phyloP scores from a whole-genome alignment of 345 rosid genomes.

The Eucalyptus caleyi region DNA sequence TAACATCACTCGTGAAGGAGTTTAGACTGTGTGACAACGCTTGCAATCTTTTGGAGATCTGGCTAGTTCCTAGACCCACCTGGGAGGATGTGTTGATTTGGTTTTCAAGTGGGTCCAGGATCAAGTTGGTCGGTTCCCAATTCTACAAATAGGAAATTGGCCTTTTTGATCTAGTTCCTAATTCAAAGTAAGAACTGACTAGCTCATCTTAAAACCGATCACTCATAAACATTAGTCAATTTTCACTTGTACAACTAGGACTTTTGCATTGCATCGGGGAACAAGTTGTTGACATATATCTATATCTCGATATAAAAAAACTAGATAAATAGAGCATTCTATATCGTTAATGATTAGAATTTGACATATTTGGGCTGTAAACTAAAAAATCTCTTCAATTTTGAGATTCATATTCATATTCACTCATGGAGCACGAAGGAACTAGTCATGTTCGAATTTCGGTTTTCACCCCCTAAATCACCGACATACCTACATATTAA shows the following conservation, averaged over 20 bases:
- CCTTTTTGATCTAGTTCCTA: neutral
- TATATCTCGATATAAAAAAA: neutral
- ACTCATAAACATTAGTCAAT: neutral
- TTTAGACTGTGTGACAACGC: neutral
- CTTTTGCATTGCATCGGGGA: neutral
- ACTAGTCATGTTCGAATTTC: neutral
- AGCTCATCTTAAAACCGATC: neutral
- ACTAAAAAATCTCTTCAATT: neutral
- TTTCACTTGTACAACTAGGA: neutral
- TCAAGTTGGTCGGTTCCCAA: neutral
- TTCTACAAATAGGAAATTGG: neutral
- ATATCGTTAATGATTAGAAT: neutral
- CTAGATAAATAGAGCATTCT: neutral
- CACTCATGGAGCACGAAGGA: neutral
- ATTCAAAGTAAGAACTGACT: neutral
- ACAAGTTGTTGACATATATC: neutral
- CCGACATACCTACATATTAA: neutral
- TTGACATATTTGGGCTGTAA: neutral
- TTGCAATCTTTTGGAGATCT: neutral
- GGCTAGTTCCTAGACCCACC: rapidly evolving
- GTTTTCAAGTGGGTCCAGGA: neutral
- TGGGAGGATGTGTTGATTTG: rapidly evolving
- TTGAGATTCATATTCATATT: neutral
- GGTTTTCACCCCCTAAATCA: neutral
- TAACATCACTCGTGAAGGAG: neutral